A percentile compares a stretch with the other conserved stretches of the same genome.
These are phyloP conservation scores for Ustilago esculenta DNA, from an alignment of 1,284 basidiomycete species.

Conservation along the genomic window DNA sequence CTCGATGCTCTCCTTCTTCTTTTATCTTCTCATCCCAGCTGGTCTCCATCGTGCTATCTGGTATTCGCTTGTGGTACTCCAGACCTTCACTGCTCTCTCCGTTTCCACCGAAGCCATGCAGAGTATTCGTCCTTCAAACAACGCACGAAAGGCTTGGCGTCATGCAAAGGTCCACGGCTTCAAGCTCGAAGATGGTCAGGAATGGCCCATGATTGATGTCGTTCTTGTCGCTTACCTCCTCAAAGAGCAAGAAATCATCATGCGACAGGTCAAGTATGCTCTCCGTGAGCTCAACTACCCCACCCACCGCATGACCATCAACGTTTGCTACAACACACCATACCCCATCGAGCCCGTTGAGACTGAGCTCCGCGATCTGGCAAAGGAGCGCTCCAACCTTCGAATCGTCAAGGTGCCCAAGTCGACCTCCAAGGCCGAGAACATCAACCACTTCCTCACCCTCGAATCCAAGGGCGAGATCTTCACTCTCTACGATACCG, in stretches of 20 bases:
- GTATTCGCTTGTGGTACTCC: constrained; percentile 46
- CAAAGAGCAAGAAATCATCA: constrained; percentile 60
- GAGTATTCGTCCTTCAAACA: constrained; percentile 50
- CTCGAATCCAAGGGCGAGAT: constrained; percentile 52
- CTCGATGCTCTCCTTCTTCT: constrained; percentile 44
- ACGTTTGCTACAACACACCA: constrained; percentile 61
- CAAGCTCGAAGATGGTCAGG: constrained; percentile 48
- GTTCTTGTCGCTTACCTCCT: constrained; percentile 59
- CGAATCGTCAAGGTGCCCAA: constrained; percentile 56
- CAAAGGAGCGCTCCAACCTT: constrained; percentile 40
- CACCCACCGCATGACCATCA: constrained; percentile 48
- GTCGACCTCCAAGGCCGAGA: constrained; percentile 58
- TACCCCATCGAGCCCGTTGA: constrained; percentile 54
- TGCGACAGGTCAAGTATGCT: constrained; percentile 55
- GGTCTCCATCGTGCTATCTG: constrained; percentile 49
- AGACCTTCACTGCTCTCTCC: constrained; percentile 54
- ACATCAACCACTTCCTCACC: constrained; percentile 59
- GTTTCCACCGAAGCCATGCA: constrained; percentile 58
- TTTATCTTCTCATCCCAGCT: constrained; percentile 51
- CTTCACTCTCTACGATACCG: constrained; percentile 58
- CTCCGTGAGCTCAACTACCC: constrained; percentile 58
- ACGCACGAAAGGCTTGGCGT: constrained; percentile 50
- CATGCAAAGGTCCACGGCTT: constrained; percentile 47
- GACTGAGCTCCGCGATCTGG: constrained; percentile 43
- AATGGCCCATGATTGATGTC: constrained; percentile 57